Evolutionary conservation across 345 rosid species (phyloP).

Genomic region (Gynandropsis gynandra): DNA sequence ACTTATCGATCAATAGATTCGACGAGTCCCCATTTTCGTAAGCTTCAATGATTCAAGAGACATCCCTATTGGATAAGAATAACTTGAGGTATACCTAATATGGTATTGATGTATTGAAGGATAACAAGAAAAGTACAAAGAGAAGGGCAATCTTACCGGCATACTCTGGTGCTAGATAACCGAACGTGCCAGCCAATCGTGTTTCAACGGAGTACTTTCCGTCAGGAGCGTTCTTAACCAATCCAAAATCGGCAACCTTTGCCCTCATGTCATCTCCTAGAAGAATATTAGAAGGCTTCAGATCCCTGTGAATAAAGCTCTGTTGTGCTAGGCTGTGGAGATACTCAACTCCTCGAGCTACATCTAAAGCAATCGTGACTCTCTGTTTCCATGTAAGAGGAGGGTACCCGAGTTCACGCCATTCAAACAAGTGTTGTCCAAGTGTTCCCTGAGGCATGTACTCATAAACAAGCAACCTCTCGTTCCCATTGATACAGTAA

Average conservation of each 20-base stretch:
- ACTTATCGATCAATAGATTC: neutral
- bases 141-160: conserved; percentile 52
- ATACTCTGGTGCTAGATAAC: conserved; percentile 95
- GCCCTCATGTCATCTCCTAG: conserved; percentile 93
- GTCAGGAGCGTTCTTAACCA: conserved; percentile 83
- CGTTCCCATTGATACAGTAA: conserved; percentile 66
- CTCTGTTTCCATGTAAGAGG: conserved; percentile 83
- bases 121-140: neutral
- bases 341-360: conserved; percentile 89
- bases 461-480: conserved; percentile 79
- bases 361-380: conserved; percentile 69
- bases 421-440: conserved; percentile 68
- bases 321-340: conserved; percentile 83
- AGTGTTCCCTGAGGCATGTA: conserved; percentile 90
- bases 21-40: too few relatives aligned
- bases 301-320: conserved; percentile 86
- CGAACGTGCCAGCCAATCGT: conserved; percentile 91
- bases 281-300: conserved; percentile 84
- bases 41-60: too few relatives aligned
- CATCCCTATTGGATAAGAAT: too few relatives aligned
- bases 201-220: conserved; percentile 86
- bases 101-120: too few relatives aligned
- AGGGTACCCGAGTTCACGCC: conserved; percentile 32
- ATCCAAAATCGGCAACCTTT: conserved; percentile 86
- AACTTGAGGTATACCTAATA: too few relatives aligned